A percentile compares a stretch with the other conserved stretches of the same genome.
phyloP scores from a whole-genome alignment of 75 land plant genomes.

The Cupressus sempervirens region DNA sequence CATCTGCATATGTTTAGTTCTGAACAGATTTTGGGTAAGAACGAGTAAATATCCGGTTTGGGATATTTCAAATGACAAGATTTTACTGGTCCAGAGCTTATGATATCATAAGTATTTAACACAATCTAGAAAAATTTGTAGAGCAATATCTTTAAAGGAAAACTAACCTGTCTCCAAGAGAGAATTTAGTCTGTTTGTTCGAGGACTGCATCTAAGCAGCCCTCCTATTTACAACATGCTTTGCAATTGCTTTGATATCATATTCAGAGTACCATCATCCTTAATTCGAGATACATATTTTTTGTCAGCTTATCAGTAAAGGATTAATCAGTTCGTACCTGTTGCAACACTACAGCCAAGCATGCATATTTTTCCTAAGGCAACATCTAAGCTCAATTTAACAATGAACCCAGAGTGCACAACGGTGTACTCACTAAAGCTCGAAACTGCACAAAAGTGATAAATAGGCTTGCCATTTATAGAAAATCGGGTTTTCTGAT shows the following conservation, averaged over 20 bases:
- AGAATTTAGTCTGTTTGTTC: neutral
- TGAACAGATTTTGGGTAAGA: too few relatives aligned
- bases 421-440: too few relatives aligned
- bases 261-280: neutral
- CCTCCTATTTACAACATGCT: neutral
- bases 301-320: neutral
- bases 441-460: too few relatives aligned
- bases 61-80: too few relatives aligned
- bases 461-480: too few relatives aligned
- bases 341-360: constrained; percentile 88
- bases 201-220: neutral
- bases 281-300: neutral
- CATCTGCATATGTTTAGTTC: too few relatives aligned
- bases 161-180: neutral
- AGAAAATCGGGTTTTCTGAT: too few relatives aligned
- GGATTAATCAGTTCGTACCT: constrained; percentile 33
- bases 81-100: neutral
- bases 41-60: too few relatives aligned
- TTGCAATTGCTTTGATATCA: neutral
- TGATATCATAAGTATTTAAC: neutral
- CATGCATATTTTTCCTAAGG: constrained; percentile 79
- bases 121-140: neutral
- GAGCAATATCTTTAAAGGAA: neutral
- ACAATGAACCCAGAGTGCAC: constrained; percentile 83
- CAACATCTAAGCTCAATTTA: constrained; percentile 56